A percentile compares a stretch with the other conserved stretches of the same genome.
Evolutionary conservation across 805 yeast species (phyloP).

Genomic region (Candida boidinii): DNA sequence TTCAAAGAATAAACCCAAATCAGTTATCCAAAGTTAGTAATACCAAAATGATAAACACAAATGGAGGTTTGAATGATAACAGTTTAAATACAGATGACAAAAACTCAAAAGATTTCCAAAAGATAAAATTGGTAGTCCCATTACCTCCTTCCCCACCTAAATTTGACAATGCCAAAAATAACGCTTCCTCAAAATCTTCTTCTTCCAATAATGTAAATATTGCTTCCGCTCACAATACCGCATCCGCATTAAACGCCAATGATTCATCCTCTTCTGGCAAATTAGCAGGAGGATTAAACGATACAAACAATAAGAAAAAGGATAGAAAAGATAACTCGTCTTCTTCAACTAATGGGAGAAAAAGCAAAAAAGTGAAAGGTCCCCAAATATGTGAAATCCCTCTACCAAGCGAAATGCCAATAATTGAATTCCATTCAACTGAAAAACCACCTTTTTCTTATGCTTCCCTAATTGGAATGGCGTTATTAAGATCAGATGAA

Average conservation of each 20-base stretch:
- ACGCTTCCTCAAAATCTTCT: constrained; percentile 2
- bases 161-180: constrained; percentile 3
- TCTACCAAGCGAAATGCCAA: constrained; percentile 31
- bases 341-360: not conserved
- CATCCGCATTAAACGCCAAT: too few relatives aligned
- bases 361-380: constrained; percentile 15
- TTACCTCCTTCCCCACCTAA: constrained; percentile 16
- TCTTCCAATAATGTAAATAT: too few relatives aligned
- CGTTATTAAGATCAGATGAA: constrained; percentile 72
- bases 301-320: too few relatives aligned
- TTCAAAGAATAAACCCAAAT: too few relatives aligned
- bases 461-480: constrained; percentile 90
- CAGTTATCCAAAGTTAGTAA: too few relatives aligned
- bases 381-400: constrained; percentile 25
- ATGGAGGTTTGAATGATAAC: constrained; percentile 3
- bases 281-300: too few relatives aligned
- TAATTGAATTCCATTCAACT: constrained; percentile 37
- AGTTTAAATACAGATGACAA: constrained; percentile 6
- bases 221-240: too few relatives aligned
- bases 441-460: constrained; percentile 88
- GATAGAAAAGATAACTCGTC: too few relatives aligned
- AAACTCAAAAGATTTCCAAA: constrained; percentile 9
- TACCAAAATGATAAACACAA: too few relatives aligned
- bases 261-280: too few relatives aligned
- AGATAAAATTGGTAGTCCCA: constrained; percentile 6